Evolutionary conservation across 2,329 filamentous ascomycete species (phyloP).

Genomic region (Aureobasidium sp.): DNA sequence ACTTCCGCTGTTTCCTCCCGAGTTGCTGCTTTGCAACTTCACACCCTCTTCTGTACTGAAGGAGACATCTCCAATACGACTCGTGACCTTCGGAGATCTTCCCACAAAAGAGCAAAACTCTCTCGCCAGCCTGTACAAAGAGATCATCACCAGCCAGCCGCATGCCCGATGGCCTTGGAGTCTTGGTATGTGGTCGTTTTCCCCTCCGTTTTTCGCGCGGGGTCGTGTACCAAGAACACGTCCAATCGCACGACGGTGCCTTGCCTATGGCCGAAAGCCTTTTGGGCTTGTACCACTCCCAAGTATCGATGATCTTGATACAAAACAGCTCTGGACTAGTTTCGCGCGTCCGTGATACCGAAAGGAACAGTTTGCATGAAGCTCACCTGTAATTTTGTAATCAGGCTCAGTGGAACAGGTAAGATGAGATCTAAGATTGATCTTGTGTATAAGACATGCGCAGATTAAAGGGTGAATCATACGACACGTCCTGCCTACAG

Average conservation of each 20-base stretch:
- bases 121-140: background rate
- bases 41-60: background rate
- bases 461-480: background rate
- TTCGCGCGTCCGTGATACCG: background rate
- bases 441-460: background rate
- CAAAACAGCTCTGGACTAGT: background rate
- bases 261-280: constrained; percentile 10
- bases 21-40: background rate
- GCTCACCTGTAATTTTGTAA: background rate
- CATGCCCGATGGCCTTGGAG: constrained; percentile 1
- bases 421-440: background rate
- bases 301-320: constrained; percentile 4
- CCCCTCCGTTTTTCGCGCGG: constrained; percentile 4
- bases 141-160: background rate
- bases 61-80: background rate
- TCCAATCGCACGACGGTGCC: constrained; percentile 13
- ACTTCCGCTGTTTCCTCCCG: background rate
- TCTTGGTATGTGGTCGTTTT: constrained; percentile 1
- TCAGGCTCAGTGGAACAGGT: background rate
- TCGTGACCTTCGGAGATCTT: background rate
- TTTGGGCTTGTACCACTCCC: background rate
- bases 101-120: background rate
- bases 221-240: background rate
- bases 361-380: background rate
- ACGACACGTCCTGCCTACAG: background rate